Conservation (phyloP, 192 early-diverging fungal species). For the Lobosporangium transversale region DNA sequence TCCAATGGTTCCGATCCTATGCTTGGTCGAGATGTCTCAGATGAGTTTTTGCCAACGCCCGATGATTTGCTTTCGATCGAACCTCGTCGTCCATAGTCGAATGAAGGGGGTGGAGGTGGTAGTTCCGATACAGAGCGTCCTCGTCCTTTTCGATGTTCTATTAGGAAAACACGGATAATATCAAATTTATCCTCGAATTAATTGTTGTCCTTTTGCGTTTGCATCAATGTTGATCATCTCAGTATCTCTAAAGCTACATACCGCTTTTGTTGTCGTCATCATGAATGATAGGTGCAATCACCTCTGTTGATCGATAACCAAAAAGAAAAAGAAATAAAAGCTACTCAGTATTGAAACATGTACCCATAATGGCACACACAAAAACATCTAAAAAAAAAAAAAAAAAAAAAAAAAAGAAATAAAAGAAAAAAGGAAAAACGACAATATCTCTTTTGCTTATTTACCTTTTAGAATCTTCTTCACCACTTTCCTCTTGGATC, state of each 20-base stretch:
- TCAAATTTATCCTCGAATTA: no score
- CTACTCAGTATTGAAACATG: no score
- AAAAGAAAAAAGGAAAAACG: no score
- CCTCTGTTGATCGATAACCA: conserved; percentile 13
- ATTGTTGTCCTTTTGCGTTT: background rate
- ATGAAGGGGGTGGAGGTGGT: conserved; percentile 16
- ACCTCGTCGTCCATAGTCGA: conserved; percentile 15
- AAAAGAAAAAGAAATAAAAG: background rate
- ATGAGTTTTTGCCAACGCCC: background rate
- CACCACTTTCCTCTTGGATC: conserved; percentile 7
- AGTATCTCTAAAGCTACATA: background rate
- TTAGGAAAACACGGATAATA: background rate
- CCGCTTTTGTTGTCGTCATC: conserved; percentile 20
- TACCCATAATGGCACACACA: no score
- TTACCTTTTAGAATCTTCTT: conserved; percentile 41
- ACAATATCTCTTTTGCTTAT: no score
- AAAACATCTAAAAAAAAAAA: no score
- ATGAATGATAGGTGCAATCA: conserved; percentile 15
- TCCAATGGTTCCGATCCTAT: conserved; percentile 2
- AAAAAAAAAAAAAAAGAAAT: no score
- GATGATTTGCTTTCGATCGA: background rate
- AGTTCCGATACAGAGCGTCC: conserved; percentile 38
- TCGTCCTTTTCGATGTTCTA: conserved; percentile 13
- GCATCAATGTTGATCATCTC: background rate
- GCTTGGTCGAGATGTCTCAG: background rate